Evolutionary conservation across 2,329 filamentous ascomycete species (phyloP).

Genomic region (Aureobasidium sp.): DNA sequence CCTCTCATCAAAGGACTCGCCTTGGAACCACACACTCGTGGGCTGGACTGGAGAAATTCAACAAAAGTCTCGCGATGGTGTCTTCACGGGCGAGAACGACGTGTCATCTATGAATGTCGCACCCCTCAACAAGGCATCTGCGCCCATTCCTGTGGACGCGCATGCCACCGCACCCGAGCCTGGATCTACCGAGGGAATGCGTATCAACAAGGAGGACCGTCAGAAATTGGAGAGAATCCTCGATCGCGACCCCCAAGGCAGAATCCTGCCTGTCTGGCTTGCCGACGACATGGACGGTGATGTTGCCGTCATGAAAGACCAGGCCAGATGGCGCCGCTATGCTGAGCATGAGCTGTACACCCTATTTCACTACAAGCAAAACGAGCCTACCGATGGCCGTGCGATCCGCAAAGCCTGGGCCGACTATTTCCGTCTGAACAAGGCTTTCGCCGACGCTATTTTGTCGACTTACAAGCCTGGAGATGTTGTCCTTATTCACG

Average conservation of each 20-base stretch:
- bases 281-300: conserved; percentile 69
- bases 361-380: conserved; percentile 92
- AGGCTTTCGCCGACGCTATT: conserved; percentile 84
- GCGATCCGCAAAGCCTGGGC: conserved; percentile 78
- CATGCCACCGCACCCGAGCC: conserved; percentile 31
- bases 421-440: conserved; percentile 89
- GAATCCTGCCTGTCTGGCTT: conserved; percentile 83
- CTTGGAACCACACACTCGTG: conserved; percentile 88
- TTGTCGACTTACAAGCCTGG: conserved; percentile 84
- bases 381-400: conserved; percentile 79
- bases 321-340: conserved; percentile 80
- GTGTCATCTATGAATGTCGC: conserved; percentile 44
- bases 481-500: conserved; percentile 86
- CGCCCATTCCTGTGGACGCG: conserved; percentile 67
- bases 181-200: conserved; percentile 57
- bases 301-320: conserved; percentile 66
- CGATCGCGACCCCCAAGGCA: conserved; percentile 64
- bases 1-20: conserved; percentile 72
- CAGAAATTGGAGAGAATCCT: conserved; percentile 67
- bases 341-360: conserved; percentile 89
- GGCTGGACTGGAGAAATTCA: conserved; percentile 82
- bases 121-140: conserved; percentile 66
- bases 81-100: conserved; percentile 26
- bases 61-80: conserved; percentile 20
- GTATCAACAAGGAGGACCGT: conserved; percentile 64